phyloP scores from a whole-genome alignment of 176 grass and related monocot species.

The Aegilops sharonensis region DNA sequence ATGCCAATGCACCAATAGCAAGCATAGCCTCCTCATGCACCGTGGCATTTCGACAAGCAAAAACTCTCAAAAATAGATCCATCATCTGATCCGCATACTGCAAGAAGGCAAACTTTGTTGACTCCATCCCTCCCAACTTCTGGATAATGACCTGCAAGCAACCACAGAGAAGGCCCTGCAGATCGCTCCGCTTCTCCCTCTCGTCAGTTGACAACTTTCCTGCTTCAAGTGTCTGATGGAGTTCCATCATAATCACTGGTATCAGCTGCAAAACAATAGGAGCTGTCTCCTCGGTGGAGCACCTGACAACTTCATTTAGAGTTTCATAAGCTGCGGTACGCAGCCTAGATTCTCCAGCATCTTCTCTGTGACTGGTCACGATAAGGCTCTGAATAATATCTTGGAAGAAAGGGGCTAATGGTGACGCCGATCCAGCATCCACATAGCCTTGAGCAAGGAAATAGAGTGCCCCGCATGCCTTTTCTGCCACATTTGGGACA shows the following conservation, averaged over 20 bases:
- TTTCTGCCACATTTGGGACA: conserved; percentile 91
- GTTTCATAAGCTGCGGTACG: conserved; percentile 86
- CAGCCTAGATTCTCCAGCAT: conserved; percentile 66
- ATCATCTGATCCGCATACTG: conserved; percentile 86
- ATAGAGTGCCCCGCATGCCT: conserved; percentile 87
- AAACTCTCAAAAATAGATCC: conserved; percentile 81
- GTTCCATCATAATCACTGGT: conserved; percentile 74
- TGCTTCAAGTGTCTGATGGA: conserved; percentile 71
- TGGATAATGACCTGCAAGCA: conserved; percentile 86
- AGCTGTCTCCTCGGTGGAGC: conserved; percentile 62
- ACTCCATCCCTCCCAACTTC: conserved; percentile 71
- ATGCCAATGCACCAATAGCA: conserved; percentile 91
- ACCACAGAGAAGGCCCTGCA: conserved; percentile 81
- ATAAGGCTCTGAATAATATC: conserved; percentile 84
- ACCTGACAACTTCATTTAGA: conserved; percentile 84
- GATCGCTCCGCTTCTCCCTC: conserved; percentile 74
- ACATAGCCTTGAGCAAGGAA: conserved; percentile 86
- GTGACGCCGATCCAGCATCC: conserved; percentile 57
- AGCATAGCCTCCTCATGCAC: conserved; percentile 94
- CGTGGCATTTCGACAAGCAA: conserved; percentile 71
- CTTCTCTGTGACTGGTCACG: conserved; percentile 68
- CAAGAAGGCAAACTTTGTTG: conserved; percentile 74
- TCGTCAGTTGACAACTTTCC: conserved; percentile 77
- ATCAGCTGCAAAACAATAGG: conserved; percentile 77
- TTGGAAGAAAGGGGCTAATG: conserved; percentile 69